phyloP scores from a whole-genome alignment of 352 stramenopile genomes.

The Phytophthora agathidicida region DNA sequence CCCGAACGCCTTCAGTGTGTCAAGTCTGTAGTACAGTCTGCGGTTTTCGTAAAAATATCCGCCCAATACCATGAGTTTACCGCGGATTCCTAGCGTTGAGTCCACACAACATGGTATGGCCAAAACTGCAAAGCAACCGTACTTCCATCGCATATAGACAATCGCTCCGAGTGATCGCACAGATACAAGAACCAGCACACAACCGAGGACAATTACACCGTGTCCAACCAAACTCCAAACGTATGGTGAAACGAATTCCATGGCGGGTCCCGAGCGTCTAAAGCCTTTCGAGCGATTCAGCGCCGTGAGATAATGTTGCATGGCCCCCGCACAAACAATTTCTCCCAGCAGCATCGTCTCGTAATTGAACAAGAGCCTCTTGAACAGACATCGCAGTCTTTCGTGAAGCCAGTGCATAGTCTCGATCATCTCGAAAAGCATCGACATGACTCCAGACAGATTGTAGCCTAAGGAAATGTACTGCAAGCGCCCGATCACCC shows the following conservation, averaged over 20 bases:
- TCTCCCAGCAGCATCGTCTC: constrained; percentile 41
- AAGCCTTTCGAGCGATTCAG: constrained; percentile 31
- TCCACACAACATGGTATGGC: constrained; percentile 28
- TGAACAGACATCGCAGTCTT: constrained; percentile 18
- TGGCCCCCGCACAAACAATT: constrained; percentile 24
- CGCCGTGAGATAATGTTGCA: constrained; percentile 36
- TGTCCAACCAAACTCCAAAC: constrained; percentile 41
- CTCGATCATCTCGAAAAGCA: constrained; percentile 45
- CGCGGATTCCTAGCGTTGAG: constrained; percentile 14
- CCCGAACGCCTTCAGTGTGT: constrained; percentile 32
- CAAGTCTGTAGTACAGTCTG: constrained; percentile 28
- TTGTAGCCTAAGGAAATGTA: constrained; percentile 50
- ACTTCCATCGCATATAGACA: constrained; percentile 13
- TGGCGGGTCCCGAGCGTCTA: constrained; percentile 5
- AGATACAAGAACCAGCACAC: constrained; percentile 23
- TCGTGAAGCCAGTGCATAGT: constrained; percentile 29
- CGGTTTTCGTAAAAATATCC: constrained; percentile 28
- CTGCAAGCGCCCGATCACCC: constrained; percentile 25
- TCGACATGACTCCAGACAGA: constrained; percentile 37
- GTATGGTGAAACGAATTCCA: constrained; percentile 25
- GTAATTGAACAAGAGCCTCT: constrained; percentile 40
- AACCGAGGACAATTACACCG: constrained; percentile 29
- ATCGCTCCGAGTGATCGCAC: constrained; percentile 31
- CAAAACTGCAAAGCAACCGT: constrained; percentile 24
- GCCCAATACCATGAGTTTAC: constrained; percentile 25